A percentile compares a stretch with the other conserved stretches of the same genome.
These are phyloP conservation scores for Volvariella surrecta DNA, from an alignment of 1,284 basidiomycete genomes.

Conservation along the genomic window DNA sequence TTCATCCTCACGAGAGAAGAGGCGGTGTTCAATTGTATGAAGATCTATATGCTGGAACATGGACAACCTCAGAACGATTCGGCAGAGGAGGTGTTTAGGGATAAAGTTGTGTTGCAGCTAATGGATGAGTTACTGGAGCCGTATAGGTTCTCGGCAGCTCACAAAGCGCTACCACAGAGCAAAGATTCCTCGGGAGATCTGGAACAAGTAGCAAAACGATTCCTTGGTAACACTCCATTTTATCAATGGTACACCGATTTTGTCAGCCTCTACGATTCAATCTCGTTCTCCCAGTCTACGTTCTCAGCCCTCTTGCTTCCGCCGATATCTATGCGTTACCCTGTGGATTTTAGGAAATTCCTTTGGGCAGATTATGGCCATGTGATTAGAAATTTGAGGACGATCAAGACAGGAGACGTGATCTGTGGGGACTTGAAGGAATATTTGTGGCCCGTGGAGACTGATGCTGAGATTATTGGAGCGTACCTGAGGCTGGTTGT, in stretches of 20 bases:
- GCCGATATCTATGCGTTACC: slow-evolving; percentile 69
- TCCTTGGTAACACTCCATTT: slow-evolving; percentile 71
- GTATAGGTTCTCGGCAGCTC: slow-evolving; percentile 27
- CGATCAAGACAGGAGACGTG: slow-evolving; percentile 32
- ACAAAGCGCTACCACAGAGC: background rate
- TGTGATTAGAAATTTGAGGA: slow-evolving; percentile 47
- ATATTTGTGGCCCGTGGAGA: slow-evolving; percentile 70
- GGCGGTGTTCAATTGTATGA: slow-evolving; percentile 75
- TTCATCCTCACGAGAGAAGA: slow-evolving; percentile 45
- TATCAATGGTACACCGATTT: slow-evolving; percentile 95
- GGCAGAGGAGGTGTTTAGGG: slow-evolving; percentile 64
- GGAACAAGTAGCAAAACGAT: slow-evolving; percentile 51
- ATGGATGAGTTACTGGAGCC: slow-evolving; percentile 57
- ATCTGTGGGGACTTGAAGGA: slow-evolving; percentile 42
- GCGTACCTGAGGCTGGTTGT: slow-evolving; percentile 47
- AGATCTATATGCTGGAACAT: slow-evolving; percentile 93
- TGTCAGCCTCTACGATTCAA: slow-evolving; percentile 79
- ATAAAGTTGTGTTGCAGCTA: slow-evolving; percentile 44
- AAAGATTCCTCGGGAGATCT: slow-evolving; percentile 24
- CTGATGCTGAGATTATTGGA: slow-evolving; percentile 55
- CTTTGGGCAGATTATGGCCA: slow-evolving; percentile 79
- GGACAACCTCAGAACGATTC: slow-evolving; percentile 45
- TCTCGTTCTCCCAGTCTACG: slow-evolving; percentile 78
- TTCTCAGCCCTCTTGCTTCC: slow-evolving; percentile 78
- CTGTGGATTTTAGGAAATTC: slow-evolving; percentile 77